Conservation (phyloP, 2,329 filamentous ascomycete species). For the Nemania sp. region DNA sequence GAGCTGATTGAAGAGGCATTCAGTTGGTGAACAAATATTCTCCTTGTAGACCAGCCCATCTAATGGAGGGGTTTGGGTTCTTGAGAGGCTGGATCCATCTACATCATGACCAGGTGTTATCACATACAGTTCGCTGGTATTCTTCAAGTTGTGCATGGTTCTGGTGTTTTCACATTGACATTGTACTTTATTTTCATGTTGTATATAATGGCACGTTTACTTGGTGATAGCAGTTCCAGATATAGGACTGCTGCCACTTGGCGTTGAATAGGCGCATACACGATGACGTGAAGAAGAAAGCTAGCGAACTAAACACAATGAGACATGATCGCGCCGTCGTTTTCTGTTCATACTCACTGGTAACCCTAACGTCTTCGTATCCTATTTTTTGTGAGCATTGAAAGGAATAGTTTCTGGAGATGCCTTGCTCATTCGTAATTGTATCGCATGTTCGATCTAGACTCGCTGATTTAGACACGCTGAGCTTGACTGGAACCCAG, state of each 20-base stretch:
- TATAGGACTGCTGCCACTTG: background rate
- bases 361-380: too few species aligned
- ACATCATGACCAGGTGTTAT: background rate
- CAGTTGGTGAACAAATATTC: constrained; percentile 50
- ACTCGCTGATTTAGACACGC: too few species aligned
- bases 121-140: background rate
- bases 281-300: constrained; percentile 10
- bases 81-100: constrained; percentile 3
- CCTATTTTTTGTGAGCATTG: too few species aligned
- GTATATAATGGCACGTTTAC: constrained; percentile 23
- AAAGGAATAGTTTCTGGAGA: too few species aligned
- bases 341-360: background rate
- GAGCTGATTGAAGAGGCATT: constrained; percentile 84
- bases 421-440: too few species aligned
- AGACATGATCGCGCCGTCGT: background rate
- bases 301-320: background rate
- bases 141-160: constrained; percentile 21
- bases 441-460: too few species aligned
- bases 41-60: background rate
- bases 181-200: constrained; percentile 9
- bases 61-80: constrained; percentile 4
- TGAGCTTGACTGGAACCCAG: too few species aligned
- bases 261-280: constrained; percentile 7
- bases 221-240: background rate
- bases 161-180: background rate